Base-by-base conservation (phyloP, 2,329 filamentous ascomycete genomes). In the Penicillium sp. region DNA sequence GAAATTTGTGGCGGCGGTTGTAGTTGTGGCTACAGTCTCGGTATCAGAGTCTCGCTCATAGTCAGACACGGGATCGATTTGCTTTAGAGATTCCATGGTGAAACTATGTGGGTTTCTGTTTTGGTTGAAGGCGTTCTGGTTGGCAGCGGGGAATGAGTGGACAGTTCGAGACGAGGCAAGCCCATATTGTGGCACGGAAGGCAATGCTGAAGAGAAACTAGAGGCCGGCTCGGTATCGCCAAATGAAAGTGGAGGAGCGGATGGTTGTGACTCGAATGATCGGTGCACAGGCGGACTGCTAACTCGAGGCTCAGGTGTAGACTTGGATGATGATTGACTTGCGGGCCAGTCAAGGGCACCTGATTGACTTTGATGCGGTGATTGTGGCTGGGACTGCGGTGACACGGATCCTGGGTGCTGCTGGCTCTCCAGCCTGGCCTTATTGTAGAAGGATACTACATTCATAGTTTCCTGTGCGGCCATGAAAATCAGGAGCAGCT, bases 401-500 rank as follows among this genome's bases (percentile, higher is more conserved):
- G 55, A 51, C 43, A 46, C 39, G 20, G 51, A 40, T 32, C 20
- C 50, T 9, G 59, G 38, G 18, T 52, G 50, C 34, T 57, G 55
- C n/a, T 53, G 54, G 20, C 40, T 51, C 46, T 60, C 59, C 8
- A 51, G 38, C 13, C 31, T 43, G 5, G 45, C n/a, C 20, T 53
- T 58, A 10, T 55, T 63, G 45, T 68, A 69, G 31, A 69, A 54
- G 16, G 68, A 58, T 10, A 70, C 45, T 44, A 76, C 53, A 6
- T 64, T 63, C 48, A 76, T 53, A n/a, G 66, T 63, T 52, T 77
- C 74, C 46, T 77, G 74, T 5, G 67, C 66, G 16, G 66, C 63
- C 70, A 77, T 75, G 38, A 77, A 75, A 18, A 69, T 57, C 45
- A 76, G 61, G 31, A 77, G 66, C 16, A 70, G 59, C 54, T 74